Base-by-base conservation (phyloP, 2,329 filamentous ascomycete species). In the Fusarium sp. region DNA sequence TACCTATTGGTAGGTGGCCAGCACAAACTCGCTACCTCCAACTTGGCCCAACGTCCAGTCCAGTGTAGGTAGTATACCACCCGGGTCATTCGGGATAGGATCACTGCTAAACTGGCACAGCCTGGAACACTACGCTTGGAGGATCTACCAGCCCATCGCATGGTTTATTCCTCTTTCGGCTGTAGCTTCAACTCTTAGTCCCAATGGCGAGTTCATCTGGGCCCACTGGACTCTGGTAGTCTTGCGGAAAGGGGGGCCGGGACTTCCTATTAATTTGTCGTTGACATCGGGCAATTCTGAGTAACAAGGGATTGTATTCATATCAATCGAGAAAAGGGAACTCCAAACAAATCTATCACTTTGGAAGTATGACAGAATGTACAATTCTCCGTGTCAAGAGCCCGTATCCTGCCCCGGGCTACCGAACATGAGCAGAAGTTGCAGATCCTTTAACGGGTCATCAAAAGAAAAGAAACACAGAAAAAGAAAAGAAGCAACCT, bases 61-160 rank as follows among this genome's bases (percentile, higher is more conserved):
- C 23, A 23, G 23, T 23, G 23, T 23, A 46, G 27, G 32, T 22
- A 46, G 20, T 32, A 40, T 44, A 35, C 23, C 22, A 33, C 15
- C 54, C 61, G 61, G 65, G 48, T 41, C 51, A n/a, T 23, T 54
- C 65, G 65, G 65, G 35, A 46, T 46, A 54, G 56, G 50, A 66
- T 44, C 65, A 33, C 39, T 53, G 27, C 39, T 33, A 30, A 30
- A 30, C 27, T 30, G 27, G 10, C 27, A 30, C 27, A 30, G 27
- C 27, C 27, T 30, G 27, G 27, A 6, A 19, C 51, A 65, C 55
- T 67, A 62, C 56, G 53, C 52, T 65, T 47, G 27, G 49, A 19
- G 39, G 49, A 67, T 70, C 57, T 59, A 59, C 59, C 35, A 43
- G n/a, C 46, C 62, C 41, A 33, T 45, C 22, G 6, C 46, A 41